These are phyloP conservation scores for Sclerotinia nivalis DNA, from an alignment of 2,329 filamentous ascomycete genomes.

Conservation along the genomic window DNA sequence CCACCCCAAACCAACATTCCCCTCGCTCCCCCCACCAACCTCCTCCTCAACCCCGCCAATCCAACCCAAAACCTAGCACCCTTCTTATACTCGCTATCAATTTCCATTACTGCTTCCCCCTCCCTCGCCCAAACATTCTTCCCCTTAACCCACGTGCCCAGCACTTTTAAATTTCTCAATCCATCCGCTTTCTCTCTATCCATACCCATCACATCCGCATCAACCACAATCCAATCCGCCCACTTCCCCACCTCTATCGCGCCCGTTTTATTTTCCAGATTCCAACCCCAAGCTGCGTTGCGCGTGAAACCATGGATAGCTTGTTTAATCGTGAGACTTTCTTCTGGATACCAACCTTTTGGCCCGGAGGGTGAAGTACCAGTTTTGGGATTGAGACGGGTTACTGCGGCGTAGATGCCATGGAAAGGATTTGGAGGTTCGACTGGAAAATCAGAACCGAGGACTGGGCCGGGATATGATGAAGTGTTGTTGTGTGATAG, in stretches of 20 bases:
- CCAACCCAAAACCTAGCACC: not conserved
- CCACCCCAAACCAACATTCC: not conserved
- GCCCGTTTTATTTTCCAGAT: slow-evolving; percentile 59
- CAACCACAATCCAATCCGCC: slow-evolving; percentile 72
- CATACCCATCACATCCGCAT: slow-evolving; percentile 52
- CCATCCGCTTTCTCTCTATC: slow-evolving; percentile 43
- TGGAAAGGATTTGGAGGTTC: slow-evolving; percentile 68
- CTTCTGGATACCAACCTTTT: slow-evolving; percentile 58
- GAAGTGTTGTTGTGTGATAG: slow-evolving; percentile 31
- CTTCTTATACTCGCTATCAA: not conserved
- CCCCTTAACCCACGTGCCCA: slow-evolving; percentile 71
- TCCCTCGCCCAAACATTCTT: slow-evolving; percentile 28
- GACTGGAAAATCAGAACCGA: slow-evolving; percentile 72
- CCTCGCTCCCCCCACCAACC: not conserved
- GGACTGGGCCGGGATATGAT: slow-evolving; percentile 47
- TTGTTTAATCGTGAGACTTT: slow-evolving; percentile 59
- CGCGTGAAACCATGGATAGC: slow-evolving; percentile 63
- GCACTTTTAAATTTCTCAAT: slow-evolving; percentile 56
- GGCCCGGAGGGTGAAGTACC: slow-evolving; percentile 51
- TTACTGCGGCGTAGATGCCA: slow-evolving; percentile 68
- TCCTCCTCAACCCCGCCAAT: not conserved
- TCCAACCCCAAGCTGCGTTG: slow-evolving; percentile 59
- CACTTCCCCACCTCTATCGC: slow-evolving; percentile 60
- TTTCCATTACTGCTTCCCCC: not conserved
- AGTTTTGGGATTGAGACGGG: slow-evolving; percentile 59